Conservation (phyloP, 176 grass and related monocot genomes). For the Ensete ventricosum region DNA sequence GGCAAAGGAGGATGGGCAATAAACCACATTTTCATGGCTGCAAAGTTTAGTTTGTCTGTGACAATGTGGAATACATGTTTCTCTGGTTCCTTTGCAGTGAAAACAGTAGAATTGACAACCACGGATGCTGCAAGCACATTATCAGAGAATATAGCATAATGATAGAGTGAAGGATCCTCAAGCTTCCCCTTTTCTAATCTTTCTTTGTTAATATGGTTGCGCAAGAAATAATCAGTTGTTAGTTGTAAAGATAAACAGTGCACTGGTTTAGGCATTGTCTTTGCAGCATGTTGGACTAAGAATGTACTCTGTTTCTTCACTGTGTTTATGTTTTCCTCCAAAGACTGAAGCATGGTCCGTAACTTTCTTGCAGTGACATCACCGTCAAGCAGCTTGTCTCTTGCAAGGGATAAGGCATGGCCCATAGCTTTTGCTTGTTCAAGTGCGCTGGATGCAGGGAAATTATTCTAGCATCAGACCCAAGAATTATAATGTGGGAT, state of each 20-base stretch:
- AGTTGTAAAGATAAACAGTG: constrained; percentile 87
- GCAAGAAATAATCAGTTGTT: constrained; percentile 64
- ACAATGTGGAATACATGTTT: constrained; percentile 96
- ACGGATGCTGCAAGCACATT: constrained; percentile 86
- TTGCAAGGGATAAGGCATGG: constrained; percentile 50
- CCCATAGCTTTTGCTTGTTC: constrained; percentile 88
- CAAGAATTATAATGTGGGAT: background rate
- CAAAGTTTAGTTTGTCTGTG: constrained; percentile 87
- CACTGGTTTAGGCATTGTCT: constrained; percentile 78
- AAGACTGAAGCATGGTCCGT: constrained; percentile 64
- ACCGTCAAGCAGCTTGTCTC: constrained; percentile 45
- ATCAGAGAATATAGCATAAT: constrained; percentile 97
- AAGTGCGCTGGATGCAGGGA: constrained; percentile 53
- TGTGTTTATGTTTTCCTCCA: constrained; percentile 59
- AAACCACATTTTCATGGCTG: constrained; percentile 97
- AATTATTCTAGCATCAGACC: constrained; percentile 12
- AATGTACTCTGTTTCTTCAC: constrained; percentile 90
- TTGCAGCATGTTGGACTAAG: constrained; percentile 93
- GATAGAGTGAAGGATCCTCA: constrained; percentile 69
- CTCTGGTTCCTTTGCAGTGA: constrained; percentile 64
- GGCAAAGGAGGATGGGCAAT: constrained; percentile 44
- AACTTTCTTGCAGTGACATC: constrained; percentile 59
- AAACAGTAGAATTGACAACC: constrained; percentile 73
- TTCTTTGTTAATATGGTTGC: constrained; percentile 30
- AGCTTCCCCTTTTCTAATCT: constrained; percentile 53